These are phyloP conservation scores for Hypoxylon sp. DNA, from an alignment of 2,329 filamentous ascomycete species.

Conservation along the genomic window DNA sequence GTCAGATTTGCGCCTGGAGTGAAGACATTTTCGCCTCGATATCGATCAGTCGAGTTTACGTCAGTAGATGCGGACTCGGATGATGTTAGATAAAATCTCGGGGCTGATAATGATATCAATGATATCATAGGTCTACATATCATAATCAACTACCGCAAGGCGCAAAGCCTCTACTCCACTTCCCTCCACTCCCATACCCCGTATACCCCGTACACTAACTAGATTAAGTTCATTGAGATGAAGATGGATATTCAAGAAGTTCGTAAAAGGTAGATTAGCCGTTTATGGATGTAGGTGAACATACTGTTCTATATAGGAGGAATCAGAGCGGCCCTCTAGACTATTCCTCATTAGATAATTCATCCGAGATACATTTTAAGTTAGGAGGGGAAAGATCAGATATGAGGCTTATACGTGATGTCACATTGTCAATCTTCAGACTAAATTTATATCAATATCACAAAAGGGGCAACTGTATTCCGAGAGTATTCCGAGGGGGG, in stretches of 20 bases:
- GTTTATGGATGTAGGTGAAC: neutral
- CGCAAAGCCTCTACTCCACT: constrained; percentile 26
- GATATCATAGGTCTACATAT: constrained; percentile 38
- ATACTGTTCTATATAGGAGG: neutral
- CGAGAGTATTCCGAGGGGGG: neutral
- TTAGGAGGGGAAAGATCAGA: neutral
- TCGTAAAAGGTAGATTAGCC: constrained; percentile 21
- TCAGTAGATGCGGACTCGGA: constrained; percentile 19
- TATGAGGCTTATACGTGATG: constrained; percentile 30
- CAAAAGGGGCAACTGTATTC: neutral
- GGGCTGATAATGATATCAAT: constrained; percentile 36
- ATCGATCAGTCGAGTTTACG: constrained; percentile 22
- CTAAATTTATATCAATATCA: neutral
- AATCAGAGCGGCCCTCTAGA: constrained; percentile 10
- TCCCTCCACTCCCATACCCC: constrained; percentile 3
- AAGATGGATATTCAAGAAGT: constrained; percentile 30
- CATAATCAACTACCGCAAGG: constrained; percentile 28
- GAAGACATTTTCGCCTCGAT: constrained; percentile 7
- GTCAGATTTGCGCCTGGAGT: neutral
- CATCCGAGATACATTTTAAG: neutral
- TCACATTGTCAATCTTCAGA: constrained; percentile 13
- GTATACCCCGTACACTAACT: constrained; percentile 29
- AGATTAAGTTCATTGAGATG: constrained; percentile 19
- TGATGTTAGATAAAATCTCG: constrained; percentile 3
- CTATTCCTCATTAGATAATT: constrained; percentile 2